Percentiles rank a stretch among this genome's conserved stretches.
These are phyloP conservation scores for Lasiodiplodia gonubiensis DNA, from an alignment of 2,329 filamentous ascomycete genomes.

Conservation along the genomic window DNA sequence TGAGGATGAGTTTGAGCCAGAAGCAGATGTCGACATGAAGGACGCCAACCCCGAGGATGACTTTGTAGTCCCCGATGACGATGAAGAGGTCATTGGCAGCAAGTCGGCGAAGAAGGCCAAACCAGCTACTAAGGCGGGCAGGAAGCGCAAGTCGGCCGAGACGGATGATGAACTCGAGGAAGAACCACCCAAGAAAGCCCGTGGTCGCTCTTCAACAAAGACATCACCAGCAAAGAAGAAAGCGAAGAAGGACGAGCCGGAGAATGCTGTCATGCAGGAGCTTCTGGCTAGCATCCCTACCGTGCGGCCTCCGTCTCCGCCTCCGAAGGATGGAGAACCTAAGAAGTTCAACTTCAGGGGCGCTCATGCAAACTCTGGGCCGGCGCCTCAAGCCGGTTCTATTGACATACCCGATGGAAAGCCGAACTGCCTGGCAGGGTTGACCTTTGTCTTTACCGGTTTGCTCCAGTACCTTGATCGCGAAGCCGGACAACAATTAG, in stretches of 20 bases:
- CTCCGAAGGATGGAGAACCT: slow-evolving; percentile 53
- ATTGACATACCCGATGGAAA: slow-evolving; percentile 78
- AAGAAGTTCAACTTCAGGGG: slow-evolving; percentile 83
- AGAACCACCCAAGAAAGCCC: slow-evolving; percentile 47
- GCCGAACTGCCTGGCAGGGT: slow-evolving; percentile 86
- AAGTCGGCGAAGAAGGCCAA: slow-evolving; percentile 46
- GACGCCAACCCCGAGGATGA: slow-evolving; percentile 55
- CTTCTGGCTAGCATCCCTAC: slow-evolving; percentile 89
- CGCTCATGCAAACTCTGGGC: slow-evolving; percentile 51
- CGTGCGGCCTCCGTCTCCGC: slow-evolving; percentile 82
- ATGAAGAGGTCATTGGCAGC: slow-evolving; percentile 47
- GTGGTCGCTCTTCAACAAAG: slow-evolving; percentile 35
- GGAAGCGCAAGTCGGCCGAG: slow-evolving; percentile 65
- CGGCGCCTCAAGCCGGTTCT: slow-evolving; percentile 65
- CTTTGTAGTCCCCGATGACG: slow-evolving; percentile 51
- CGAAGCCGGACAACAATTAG: slow-evolving; percentile 82
- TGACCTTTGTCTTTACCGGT: slow-evolving; percentile 95
- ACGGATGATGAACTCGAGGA: slow-evolving; percentile 61
- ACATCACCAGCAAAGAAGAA: slow-evolving; percentile 61
- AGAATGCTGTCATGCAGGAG: slow-evolving; percentile 75
- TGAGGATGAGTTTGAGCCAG: slow-evolving; percentile 49
- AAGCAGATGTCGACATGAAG: slow-evolving; percentile 61
- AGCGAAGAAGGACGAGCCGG: slow-evolving; percentile 70
- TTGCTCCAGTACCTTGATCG: slow-evolving; percentile 79
- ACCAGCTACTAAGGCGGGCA: slow-evolving; percentile 41